Percentiles rank a stretch among this genome's conserved stretches.
Conservation (phyloP, 169 alveolate species). For the Cryptosporidium sp. region DNA sequence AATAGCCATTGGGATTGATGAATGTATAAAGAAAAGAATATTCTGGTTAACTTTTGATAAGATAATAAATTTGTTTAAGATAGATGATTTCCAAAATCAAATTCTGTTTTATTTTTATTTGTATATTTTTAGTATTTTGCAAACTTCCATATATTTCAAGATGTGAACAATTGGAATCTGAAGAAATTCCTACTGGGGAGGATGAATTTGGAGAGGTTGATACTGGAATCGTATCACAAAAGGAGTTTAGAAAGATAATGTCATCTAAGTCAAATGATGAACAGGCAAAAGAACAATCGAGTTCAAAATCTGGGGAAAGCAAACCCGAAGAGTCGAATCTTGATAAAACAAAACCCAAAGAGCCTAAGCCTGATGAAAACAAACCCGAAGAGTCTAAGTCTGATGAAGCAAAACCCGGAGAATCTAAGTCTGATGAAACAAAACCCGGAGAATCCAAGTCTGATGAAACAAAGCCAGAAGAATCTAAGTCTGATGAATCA, state of each 20-base stretch:
- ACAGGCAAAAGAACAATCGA: not conserved
- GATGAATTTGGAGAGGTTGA: slow-evolving; percentile 35
- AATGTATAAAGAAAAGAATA: slow-evolving; percentile 1
- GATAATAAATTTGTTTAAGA: not conserved
- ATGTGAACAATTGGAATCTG: slow-evolving; percentile 25
- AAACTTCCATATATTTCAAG: slow-evolving; percentile 6
- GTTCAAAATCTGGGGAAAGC: slow-evolving; percentile 1
- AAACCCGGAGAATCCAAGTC: not conserved
- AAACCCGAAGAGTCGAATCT: not conserved
- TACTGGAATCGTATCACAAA: not conserved
- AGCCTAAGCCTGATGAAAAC: not conserved
- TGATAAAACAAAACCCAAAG: not conserved
- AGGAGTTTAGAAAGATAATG: slow-evolving; percentile 42
- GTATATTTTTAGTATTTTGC: not conserved
- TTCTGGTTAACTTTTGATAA: not conserved
- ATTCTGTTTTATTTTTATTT: slow-evolving; percentile 4
- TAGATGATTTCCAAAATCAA: slow-evolving; percentile 13
- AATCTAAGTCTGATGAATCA: not conserved
- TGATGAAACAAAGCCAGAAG: not conserved
- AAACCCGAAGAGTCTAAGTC: not conserved
- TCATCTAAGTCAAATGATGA: slow-evolving; percentile 6
- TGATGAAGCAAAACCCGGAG: not conserved
- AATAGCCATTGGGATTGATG: slow-evolving; percentile 3
- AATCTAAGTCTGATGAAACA: not conserved
- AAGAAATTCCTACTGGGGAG: slow-evolving; percentile 9